phyloP scores from a whole-genome alignment of 345 rosid genomes.

The Brassica rapa region DNA sequence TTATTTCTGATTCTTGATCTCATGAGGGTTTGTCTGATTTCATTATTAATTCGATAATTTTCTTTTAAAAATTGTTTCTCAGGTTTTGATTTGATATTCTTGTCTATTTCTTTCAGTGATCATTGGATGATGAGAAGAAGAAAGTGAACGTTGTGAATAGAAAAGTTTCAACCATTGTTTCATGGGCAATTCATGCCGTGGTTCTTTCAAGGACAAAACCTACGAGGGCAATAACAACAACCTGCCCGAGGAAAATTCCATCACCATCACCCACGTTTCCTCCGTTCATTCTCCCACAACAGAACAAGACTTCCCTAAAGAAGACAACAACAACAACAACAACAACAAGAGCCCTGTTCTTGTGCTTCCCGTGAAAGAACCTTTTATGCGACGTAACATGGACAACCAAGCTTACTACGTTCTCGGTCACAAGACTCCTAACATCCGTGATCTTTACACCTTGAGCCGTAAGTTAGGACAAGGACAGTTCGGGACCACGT shows the following conservation, averaged over 20 bases:
- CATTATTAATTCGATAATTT: conserved; percentile 11
- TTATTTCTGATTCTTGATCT: conserved; percentile 29
- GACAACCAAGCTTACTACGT: conserved; percentile 80
- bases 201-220: conserved; percentile 77
- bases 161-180: conserved; percentile 47
- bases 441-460: conserved; percentile 79
- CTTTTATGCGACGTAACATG: conserved; percentile 50
- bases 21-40: conserved; percentile 24
- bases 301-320: conserved; percentile 43
- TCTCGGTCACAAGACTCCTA: conserved; percentile 86
- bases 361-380: conserved; percentile 55
- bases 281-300: conserved; percentile 52
- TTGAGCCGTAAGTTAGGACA: conserved; percentile 91
- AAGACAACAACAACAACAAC: conserved; percentile 24
- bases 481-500: conserved; percentile 96
- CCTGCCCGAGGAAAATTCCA: conserved; percentile 66
- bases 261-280: conserved; percentile 41
- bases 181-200: conserved; percentile 99
- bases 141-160: conserved; percentile 27
- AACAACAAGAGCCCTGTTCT: conserved; percentile 36
- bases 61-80: neutral
- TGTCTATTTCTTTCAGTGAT: neutral
- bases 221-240: conserved; percentile 62
- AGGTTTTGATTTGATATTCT: conserved; percentile 2
- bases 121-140: conserved; percentile 47